Evolutionary conservation across 176 grass and related monocot species (phyloP).

Genomic region (Elymus sibiricus): DNA sequence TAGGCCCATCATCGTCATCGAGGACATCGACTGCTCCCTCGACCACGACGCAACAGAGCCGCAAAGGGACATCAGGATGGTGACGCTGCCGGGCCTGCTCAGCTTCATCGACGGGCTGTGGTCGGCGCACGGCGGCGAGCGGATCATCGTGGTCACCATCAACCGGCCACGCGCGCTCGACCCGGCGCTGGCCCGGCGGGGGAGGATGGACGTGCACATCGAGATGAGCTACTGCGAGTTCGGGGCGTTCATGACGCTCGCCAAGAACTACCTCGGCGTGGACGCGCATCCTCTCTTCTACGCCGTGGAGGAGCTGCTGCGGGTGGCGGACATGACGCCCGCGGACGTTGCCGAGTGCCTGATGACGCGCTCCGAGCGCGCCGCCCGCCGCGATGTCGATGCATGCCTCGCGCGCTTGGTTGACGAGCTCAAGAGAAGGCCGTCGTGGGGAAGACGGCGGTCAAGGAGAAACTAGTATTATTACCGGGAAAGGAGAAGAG

Average conservation of each 20-base stretch:
- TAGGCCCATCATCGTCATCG: slow-evolving; percentile 73
- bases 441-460: neutral
- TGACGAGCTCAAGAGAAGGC: neutral
- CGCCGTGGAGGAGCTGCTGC: neutral
- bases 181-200: slow-evolving; percentile 28
- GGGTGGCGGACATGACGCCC: slow-evolving; percentile 23
- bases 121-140: slow-evolving; percentile 40
- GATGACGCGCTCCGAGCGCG: neutral
- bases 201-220: slow-evolving; percentile 23
- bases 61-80: neutral
- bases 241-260: slow-evolving; percentile 29
- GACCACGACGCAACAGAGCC: slow-evolving; percentile 38
- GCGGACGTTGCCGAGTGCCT: slow-evolving; percentile 31
- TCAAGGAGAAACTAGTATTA: no score
- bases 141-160: slow-evolving; percentile 43
- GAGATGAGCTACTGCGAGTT: slow-evolving; percentile 45
- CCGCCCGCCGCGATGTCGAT: neutral
- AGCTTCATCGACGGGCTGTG: slow-evolving; percentile 71
- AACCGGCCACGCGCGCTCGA: slow-evolving; percentile 30
- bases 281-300: slow-evolving; percentile 14
- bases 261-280: slow-evolving; percentile 24
- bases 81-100: slow-evolving; percentile 57
- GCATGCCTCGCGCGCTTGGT: neutral
- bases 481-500: neutral
- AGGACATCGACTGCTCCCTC: slow-evolving; percentile 85